Base-by-base conservation (phyloP, 2,329 filamentous ascomycete species). In the Thelonectria discophora region DNA sequence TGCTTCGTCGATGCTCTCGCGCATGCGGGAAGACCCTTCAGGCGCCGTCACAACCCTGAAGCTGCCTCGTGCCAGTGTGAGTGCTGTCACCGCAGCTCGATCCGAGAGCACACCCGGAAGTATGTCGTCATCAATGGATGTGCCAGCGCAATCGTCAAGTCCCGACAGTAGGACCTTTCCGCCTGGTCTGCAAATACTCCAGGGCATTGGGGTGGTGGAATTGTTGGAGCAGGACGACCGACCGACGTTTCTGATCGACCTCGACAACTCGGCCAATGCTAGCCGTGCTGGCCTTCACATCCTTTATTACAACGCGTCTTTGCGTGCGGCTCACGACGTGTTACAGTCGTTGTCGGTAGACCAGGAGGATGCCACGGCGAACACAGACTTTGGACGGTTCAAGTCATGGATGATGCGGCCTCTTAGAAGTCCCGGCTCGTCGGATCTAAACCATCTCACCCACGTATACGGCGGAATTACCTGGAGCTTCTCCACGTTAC, bases 141-240 rank as follows among this genome's bases (percentile, higher is more conserved):
- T 81, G n/a, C 82, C 80, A 12, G 75, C 80, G n/a, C 75, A 83
- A 13, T 79, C 80, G 27, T 73, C 78, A 45, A 88, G 83, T 54
- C 82, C 86, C 9, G 87, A 88, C 58, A 75, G 75, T 24, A 79
- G 80, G 63, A 76, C 79, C 6, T 76, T 80, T 55, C 75, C 79
- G 1, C 80, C 85, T 2, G 80, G 81, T 5, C 65, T 86, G 46
- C 82, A 87, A 53, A 78, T 87, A 52, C 80, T 94, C 5, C 85
- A 86, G 43, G 84, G 84, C 24, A 81, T 93, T 53, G 88, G 90
- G 21, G 83, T 92, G 10, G 77, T 89, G 18, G 92, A 94, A 74
- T 78, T 94, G 40, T 76, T 95, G 42, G 91, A 94, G 71, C 86
- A 90, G 66, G 92, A 95, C 73, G 86, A 90, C 51, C 82, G 92